Conservation (phyloP, 306 rosid genomes). For the Glycine latifolia region DNA sequence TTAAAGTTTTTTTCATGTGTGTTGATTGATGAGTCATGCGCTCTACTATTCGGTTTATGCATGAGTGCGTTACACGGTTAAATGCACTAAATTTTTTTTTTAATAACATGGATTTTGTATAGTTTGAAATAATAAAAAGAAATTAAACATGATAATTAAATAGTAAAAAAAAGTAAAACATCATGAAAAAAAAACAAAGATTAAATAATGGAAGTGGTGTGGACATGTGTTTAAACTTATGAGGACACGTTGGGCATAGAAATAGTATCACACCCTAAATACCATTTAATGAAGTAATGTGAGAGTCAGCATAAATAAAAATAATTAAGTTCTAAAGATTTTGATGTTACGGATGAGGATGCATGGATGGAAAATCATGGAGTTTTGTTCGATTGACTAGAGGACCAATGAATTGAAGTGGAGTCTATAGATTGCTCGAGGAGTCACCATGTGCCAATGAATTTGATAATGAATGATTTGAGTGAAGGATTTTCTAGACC, state of each 20-base stretch:
- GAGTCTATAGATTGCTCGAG: neutral
- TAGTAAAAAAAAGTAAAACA: neutral
- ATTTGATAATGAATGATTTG: neutral
- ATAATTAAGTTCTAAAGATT: neutral
- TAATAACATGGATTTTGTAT: neutral
- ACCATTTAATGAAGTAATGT: neutral
- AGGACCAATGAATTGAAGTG: neutral
- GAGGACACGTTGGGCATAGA: slow-evolving; percentile 4
- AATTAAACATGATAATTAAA: neutral
- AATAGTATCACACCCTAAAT: neutral
- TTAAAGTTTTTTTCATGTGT: neutral
- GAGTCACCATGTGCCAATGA: slow-evolving; percentile 1
- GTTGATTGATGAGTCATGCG: neutral
- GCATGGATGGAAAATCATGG: neutral
- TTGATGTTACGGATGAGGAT: neutral
- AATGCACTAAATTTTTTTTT: neutral
- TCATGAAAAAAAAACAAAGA: neutral
- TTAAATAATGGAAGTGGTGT: neutral
- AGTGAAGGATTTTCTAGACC: neutral
- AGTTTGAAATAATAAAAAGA: neutral
- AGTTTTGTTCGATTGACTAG: slow-evolving; percentile 2
- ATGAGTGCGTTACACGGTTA: neutral
- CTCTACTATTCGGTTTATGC: neutral
- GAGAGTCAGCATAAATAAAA: neutral
- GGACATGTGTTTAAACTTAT: neutral